Base-by-base conservation (phyloP, 1,284 basidiomycete genomes). In the Cutaneotrichosporon sp. region DNA sequence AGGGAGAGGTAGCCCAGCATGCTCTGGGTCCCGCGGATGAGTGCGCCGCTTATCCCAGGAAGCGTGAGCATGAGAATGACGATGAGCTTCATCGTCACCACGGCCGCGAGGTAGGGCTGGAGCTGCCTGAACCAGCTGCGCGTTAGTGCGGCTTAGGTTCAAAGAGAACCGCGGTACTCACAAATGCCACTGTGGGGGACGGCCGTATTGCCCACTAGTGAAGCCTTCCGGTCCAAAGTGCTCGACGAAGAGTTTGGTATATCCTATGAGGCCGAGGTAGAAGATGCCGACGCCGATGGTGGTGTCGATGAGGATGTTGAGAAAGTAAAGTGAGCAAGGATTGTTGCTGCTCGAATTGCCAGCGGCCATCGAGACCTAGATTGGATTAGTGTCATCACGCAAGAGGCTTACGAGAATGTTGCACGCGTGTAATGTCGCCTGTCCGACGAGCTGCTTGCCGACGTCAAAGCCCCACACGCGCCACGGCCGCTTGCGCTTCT, bases 271-370 rank as follows among this genome's bases (percentile, higher is more conserved):
- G 47, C 88, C 83, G 62, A 89, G 74, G 79, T 92, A 98, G 63
- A 99, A 87, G 65, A 96, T 84, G 32, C 85, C 89, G 61, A 98
- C 90, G 68, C 94, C 40, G 16, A 78, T 86, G 72, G 95, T 97
- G 21, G 95, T 97, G 80, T 99, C 96, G 66, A 98, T 84, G 38
- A 96, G 83, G 62, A 99, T 90, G 76, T 98, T 96, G 64, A 97
- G 86, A 77, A 97, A 97, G 81, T 98, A 97, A 65, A 88, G 86
- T 18, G 90, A 89, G 74, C 93, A 97, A 5, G 93, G 91, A 76
- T 96, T 95, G 58, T 86, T 85, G 18, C 87, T 82, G 2, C 85
- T 85, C 55, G 86, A 84, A 52, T 87, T 82, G 0, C 91, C 91
- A 46, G 82, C 77, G 14, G 81, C 64, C 57, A 74, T 75, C 8